phyloP scores from a whole-genome alignment of 441 rosid genomes.

The Populus hybrid region DNA sequence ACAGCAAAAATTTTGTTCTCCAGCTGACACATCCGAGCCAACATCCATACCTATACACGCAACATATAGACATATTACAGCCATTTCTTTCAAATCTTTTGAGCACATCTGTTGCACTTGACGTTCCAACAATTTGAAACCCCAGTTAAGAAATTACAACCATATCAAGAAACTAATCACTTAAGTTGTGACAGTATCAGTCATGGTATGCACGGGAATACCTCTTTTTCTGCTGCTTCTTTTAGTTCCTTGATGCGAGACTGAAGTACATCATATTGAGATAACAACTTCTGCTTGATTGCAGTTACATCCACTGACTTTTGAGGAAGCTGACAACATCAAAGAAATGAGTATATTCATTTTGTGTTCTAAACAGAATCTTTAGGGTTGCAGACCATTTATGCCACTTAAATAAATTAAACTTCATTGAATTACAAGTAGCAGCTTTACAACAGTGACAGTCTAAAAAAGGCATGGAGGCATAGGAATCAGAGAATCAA shows the following conservation, averaged over 20 bases:
- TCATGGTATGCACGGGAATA: slow-evolving; percentile 21
- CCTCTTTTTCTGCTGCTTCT: slow-evolving; percentile 85
- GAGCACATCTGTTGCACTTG: background rate
- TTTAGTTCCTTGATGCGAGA: slow-evolving; percentile 81
- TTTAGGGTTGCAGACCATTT: background rate
- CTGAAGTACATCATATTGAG: slow-evolving; percentile 84
- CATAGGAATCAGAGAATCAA: background rate
- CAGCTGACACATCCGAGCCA: slow-evolving; percentile 93
- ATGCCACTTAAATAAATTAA: background rate
- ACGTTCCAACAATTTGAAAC: background rate
- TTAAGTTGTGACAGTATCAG: slow-evolving; percentile 6
- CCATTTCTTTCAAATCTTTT: no score
- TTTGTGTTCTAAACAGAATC: slow-evolving; percentile 11
- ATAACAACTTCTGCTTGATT: slow-evolving; percentile 78
- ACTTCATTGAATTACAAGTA: background rate
- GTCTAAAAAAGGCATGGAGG: background rate
- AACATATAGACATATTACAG: slow-evolving; percentile 15
- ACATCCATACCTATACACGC: slow-evolving; percentile 75
- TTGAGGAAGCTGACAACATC: slow-evolving; percentile 75
- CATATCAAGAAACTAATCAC: background rate
- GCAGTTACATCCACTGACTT: slow-evolving; percentile 59
- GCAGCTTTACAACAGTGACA: background rate
- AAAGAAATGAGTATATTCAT: slow-evolving; percentile 13
- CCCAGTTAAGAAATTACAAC: background rate
- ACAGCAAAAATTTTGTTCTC: slow-evolving; percentile 95